A percentile compares a stretch with the other conserved stretches of the same genome.
Conservation (phyloP, 768 basidiomycete genomes). For the Lentinula guzmanii region DNA sequence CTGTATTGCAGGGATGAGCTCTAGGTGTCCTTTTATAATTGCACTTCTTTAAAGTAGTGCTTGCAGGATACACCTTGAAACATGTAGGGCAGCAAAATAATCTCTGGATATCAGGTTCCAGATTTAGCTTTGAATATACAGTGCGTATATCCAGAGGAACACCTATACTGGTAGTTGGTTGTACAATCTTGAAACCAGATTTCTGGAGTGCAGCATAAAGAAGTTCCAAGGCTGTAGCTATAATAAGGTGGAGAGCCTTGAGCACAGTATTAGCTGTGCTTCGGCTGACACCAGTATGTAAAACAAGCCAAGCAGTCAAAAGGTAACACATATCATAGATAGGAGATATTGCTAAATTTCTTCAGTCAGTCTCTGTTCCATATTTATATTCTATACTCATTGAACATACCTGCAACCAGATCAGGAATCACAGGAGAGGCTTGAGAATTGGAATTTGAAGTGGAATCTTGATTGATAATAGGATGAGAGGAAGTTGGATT, state of each 20-base stretch:
- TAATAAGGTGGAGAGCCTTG: conserved; percentile 7
- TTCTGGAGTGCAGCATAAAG: background rate
- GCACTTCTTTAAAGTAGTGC: conserved; percentile 13
- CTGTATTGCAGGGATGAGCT: conserved; percentile 13
- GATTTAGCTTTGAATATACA: conserved; percentile 8
- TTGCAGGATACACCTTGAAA: conserved; percentile 12
- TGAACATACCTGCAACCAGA: background rate
- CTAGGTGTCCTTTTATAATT: conserved; percentile 13
- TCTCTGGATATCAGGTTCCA: conserved; percentile 17
- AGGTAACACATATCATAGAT: conserved; percentile 4
- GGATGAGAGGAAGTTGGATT: no score
- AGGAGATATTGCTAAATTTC: background rate
- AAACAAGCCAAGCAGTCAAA: conserved; percentile 8
- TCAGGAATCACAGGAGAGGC: background rate
- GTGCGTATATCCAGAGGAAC: conserved; percentile 17
- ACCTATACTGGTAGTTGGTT: background rate
- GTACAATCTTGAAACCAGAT: background rate
- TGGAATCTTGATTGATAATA: no score
- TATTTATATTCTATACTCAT: background rate
- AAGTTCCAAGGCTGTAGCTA: background rate
- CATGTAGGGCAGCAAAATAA: conserved; percentile 21
- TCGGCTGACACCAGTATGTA: background rate
- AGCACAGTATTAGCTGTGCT: conserved; percentile 3
- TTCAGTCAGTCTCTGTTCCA: background rate
- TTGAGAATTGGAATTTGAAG: no score